Conservation (phyloP, 106 monocot genomes). For the Xerophyta viscosa region DNA sequence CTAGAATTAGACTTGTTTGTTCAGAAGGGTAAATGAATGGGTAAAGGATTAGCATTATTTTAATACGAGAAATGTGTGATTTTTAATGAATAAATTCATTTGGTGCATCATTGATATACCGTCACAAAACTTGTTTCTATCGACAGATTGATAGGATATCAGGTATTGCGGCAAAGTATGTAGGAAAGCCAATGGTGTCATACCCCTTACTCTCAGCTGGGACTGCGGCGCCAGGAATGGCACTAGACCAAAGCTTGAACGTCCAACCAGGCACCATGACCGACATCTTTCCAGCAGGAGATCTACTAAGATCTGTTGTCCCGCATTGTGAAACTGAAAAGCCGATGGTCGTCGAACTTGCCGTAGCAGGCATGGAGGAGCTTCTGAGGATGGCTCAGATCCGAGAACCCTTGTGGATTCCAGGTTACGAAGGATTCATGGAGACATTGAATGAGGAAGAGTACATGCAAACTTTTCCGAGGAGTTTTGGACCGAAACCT, state of each 20-base stretch:
- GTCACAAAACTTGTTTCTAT: background rate
- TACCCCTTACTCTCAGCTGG: constrained; percentile 47
- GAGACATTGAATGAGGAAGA: constrained; percentile 72
- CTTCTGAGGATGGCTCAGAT: constrained; percentile 77
- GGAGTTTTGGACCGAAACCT: constrained; percentile 62
- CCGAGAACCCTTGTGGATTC: constrained; percentile 65
- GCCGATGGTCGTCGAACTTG: constrained; percentile 78
- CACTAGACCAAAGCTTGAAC: constrained; percentile 19
- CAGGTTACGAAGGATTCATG: constrained; percentile 7
- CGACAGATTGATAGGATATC: constrained; percentile 80
- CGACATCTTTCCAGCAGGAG: constrained; percentile 34
- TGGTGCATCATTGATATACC: background rate
- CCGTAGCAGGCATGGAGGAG: constrained; percentile 93
- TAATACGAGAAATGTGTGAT: too few relatives aligned
- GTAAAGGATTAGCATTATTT: too few relatives aligned
- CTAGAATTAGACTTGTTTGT: too few relatives aligned
- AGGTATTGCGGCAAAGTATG: constrained; percentile 77
- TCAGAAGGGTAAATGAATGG: too few relatives aligned
- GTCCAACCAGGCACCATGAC: constrained; percentile 11
- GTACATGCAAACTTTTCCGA: constrained; percentile 59
- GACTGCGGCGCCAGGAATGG: constrained; percentile 25
- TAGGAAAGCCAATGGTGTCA: constrained; percentile 51
- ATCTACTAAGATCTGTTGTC: constrained; percentile 26
- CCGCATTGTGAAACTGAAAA: constrained; percentile 50
- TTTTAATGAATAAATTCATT: too few relatives aligned